These are phyloP conservation scores for Balansia obtecta DNA, from an alignment of 2,329 filamentous ascomycete species.

Conservation along the genomic window DNA sequence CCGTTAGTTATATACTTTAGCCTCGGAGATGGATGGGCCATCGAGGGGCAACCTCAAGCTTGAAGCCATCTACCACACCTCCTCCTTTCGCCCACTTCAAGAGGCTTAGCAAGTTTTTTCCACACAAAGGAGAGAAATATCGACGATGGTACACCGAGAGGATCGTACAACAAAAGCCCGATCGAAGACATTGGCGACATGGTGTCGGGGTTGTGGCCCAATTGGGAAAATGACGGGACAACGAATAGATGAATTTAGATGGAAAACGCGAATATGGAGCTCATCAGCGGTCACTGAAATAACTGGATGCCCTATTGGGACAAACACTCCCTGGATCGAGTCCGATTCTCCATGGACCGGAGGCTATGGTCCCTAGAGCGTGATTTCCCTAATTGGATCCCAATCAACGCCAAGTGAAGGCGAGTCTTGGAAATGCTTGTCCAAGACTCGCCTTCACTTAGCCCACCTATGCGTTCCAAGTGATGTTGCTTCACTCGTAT, in stretches of 20 bases:
- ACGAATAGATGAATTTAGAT: not conserved
- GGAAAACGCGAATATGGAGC: not conserved
- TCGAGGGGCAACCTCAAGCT: not conserved
- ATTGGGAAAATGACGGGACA: not conserved
- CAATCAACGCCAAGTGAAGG: not conserved
- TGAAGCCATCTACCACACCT: not conserved
- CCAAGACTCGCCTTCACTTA: not conserved
- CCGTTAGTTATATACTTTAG: not conserved
- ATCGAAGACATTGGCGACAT: constrained; percentile 12
- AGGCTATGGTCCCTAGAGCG: no score
- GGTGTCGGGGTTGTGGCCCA: not conserved
- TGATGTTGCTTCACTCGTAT: no score
- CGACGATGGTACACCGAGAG: not conserved
- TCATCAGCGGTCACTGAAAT: not conserved
- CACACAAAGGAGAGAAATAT: not conserved
- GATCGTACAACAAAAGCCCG: not conserved
- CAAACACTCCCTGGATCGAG: not conserved
- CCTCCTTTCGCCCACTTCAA: no score
- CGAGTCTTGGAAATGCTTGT: no score
- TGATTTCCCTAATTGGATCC: not conserved
- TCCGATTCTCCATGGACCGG: not conserved
- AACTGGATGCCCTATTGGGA: not conserved
- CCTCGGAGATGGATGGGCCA: not conserved
- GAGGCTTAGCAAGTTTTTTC: not conserved
- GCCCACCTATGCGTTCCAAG: not conserved